Evolutionary conservation across 768 basidiomycete species (phyloP).

Genomic region (Pseudohyphozyma bogoriensis): DNA sequence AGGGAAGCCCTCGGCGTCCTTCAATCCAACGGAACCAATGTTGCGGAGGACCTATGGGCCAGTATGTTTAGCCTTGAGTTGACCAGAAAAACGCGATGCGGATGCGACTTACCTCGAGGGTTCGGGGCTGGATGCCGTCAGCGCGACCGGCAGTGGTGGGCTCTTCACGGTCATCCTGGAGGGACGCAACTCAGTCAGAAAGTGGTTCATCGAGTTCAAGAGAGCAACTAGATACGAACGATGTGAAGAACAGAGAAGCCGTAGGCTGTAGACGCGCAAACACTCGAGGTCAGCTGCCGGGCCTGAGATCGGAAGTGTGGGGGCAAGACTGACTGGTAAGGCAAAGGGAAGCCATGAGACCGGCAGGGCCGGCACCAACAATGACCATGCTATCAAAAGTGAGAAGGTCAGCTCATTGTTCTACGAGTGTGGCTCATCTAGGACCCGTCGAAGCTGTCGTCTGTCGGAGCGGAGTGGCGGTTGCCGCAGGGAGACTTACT

Average conservation of each 20-base stretch:
- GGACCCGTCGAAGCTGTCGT: too few species aligned
- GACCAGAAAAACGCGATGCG: not conserved
- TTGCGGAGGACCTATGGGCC: slow-evolving; percentile 28
- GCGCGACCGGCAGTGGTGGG: slow-evolving; percentile 19
- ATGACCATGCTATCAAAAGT: slow-evolving; percentile 12
- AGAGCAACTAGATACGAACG: not conserved
- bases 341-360: slow-evolving; percentile 30
- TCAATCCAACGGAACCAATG: slow-evolving; percentile 26
- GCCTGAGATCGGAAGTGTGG: not conserved
- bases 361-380: slow-evolving; percentile 29
- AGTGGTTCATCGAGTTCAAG: slow-evolving; percentile 7
- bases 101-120: slow-evolving; percentile 24
- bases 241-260: slow-evolving; percentile 32
- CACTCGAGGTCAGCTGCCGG: not conserved
- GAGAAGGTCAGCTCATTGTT: not conserved
- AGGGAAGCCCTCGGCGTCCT: slow-evolving; percentile 26
- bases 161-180: slow-evolving; percentile 3
- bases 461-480: too few species aligned
- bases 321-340: too few species aligned
- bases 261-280: slow-evolving; percentile 7
- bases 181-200: not conserved
- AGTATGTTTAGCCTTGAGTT: not conserved
- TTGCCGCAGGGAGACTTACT: slow-evolving; percentile 1
- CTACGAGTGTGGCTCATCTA: too few species aligned
- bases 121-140: slow-evolving; percentile 31